Percentiles rank a stretch among this genome's conserved stretches.
phyloP scores from a whole-genome alignment of 78 protist species.

The Protostelium mycophagum region DNA sequence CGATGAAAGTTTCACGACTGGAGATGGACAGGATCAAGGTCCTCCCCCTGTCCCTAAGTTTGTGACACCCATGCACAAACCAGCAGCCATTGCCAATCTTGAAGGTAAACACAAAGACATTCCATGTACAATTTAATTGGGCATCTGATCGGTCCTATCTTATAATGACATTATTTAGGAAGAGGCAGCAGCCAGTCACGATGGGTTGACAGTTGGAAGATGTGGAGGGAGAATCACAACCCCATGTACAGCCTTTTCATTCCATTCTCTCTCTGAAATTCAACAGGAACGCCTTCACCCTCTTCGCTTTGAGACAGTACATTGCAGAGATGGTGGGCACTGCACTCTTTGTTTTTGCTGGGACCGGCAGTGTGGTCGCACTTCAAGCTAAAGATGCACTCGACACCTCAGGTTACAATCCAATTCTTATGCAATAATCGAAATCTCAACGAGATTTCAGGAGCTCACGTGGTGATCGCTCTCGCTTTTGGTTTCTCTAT shows the following conservation, averaged over 20 bases:
- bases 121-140: too few relatives aligned
- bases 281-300: neutral
- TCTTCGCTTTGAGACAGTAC: neutral
- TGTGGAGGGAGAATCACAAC: neutral
- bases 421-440: neutral
- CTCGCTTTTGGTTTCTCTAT: neutral
- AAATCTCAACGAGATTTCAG: neutral
- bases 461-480: neutral
- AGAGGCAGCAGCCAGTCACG: too few relatives aligned
- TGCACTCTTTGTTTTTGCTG: neutral
- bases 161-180: too few relatives aligned
- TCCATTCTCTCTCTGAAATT: neutral
- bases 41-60: too few relatives aligned
- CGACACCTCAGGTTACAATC: neutral
- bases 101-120: too few relatives aligned
- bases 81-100: too few relatives aligned
- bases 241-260: neutral
- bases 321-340: neutral
- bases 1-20: too few relatives aligned
- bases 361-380: neutral
- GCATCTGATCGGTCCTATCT: too few relatives aligned
- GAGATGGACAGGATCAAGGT: too few relatives aligned
- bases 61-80: too few relatives aligned
- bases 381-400: neutral
- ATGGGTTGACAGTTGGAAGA: too few relatives aligned